Evolutionary conservation across 495 filamentous ascomycete species (phyloP).

Genomic region (Clavariopsis aquatica): DNA sequence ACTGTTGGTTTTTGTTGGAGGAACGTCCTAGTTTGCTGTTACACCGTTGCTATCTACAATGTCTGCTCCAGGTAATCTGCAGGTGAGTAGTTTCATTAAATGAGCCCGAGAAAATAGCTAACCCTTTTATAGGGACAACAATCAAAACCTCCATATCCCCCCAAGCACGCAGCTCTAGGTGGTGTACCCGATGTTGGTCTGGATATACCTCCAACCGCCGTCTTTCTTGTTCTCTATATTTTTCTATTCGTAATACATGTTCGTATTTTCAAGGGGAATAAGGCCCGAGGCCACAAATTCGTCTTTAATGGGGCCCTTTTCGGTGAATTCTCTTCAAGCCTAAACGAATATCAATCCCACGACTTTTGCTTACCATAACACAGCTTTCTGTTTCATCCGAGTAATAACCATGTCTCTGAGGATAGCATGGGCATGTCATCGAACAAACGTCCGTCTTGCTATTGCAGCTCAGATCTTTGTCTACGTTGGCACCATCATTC

Average conservation of each 20-base stretch:
- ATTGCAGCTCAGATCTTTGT: conserved; percentile 67
- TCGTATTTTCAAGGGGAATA: conserved; percentile 38
- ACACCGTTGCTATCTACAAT: not conserved
- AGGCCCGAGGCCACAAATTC: conserved; percentile 41
- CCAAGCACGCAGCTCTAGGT: conserved; percentile 39
- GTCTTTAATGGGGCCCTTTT: conserved; percentile 63
- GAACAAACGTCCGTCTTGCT: conserved; percentile 54
- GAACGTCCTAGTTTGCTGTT: not conserved
- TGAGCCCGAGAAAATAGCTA: too few relatives aligned
- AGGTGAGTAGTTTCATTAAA: not conserved
- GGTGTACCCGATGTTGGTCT: conserved; percentile 38
- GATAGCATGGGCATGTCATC: conserved; percentile 58
- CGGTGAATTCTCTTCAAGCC: too few relatives aligned
- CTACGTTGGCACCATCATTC: conserved; percentile 42
- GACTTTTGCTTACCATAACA: conserved; percentile 11
- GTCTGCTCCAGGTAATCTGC: conserved; percentile 2
- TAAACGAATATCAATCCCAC: not conserved
- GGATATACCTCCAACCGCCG: conserved; percentile 41
- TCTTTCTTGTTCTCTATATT: conserved; percentile 45
- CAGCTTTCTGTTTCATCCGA: conserved; percentile 71
- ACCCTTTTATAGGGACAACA: too few relatives aligned
- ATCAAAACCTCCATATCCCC: conserved; percentile 42
- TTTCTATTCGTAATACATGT: conserved; percentile 37
- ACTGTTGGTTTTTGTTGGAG: not conserved
- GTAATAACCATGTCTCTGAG: conserved; percentile 65